Evolutionary conservation across 106 monocot genomes (phyloP).

Genomic region (Narthecium ossifragum): DNA sequence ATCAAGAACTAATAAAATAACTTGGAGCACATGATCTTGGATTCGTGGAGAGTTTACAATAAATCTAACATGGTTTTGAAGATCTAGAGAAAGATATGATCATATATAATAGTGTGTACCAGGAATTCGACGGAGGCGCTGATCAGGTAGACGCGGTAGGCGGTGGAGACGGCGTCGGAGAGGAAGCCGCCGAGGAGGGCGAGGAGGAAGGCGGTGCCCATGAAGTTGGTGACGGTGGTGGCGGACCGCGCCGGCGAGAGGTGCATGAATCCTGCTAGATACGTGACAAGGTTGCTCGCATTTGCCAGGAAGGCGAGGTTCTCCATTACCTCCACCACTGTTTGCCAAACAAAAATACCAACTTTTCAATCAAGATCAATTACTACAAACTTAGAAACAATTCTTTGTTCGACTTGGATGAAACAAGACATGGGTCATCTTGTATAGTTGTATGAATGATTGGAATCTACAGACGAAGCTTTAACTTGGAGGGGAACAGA

Average conservation of each 20-base stretch:
- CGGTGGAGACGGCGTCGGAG: conserved; percentile 72
- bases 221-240: conserved; percentile 84
- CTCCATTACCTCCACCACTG: conserved; percentile 84
- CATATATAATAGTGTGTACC: conserved; percentile 14
- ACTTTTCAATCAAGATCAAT: too few species aligned
- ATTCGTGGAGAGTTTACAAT: too few species aligned
- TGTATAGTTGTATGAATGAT: too few species aligned
- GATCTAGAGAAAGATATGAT: not conserved
- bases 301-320: conserved; percentile 77
- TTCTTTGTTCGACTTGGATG: too few species aligned
- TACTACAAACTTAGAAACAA: too few species aligned
- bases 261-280: conserved; percentile 62
- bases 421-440: too few species aligned
- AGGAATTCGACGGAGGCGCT: conserved; percentile 61
- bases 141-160: conserved; percentile 51
- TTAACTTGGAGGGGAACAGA: too few species aligned
- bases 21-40: too few species aligned
- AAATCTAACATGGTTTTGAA: too few species aligned
- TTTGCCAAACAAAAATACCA: not conserved
- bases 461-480: too few species aligned
- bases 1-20: too few species aligned
- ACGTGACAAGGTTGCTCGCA: conserved; percentile 80
- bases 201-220: conserved; percentile 88
- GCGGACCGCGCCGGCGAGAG: conserved; percentile 49
- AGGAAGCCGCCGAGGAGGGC: conserved; percentile 85